A percentile compares a stretch with the other conserved stretches of the same genome.
Evolutionary conservation across 805 yeast species (phyloP).

Genomic region (Debaryomyces tyrocola): DNA sequence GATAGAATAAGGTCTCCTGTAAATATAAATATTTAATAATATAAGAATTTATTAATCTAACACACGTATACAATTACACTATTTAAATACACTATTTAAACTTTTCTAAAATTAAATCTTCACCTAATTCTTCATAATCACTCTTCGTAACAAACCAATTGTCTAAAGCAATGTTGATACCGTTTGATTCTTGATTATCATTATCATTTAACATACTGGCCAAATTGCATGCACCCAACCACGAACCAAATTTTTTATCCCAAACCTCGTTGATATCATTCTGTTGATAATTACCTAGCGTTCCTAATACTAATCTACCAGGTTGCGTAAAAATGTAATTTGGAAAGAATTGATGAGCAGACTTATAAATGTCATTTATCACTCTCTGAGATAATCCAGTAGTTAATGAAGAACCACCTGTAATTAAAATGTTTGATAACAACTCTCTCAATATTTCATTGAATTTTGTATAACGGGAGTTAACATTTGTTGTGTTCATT

Average conservation of each 20-base stretch:
- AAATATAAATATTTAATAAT: neutral
- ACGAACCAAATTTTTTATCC: slow-evolving; percentile 59
- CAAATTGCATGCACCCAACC: slow-evolving; percentile 75
- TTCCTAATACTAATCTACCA: slow-evolving; percentile 17
- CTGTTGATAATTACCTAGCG: slow-evolving; percentile 22
- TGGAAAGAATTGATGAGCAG: slow-evolving; percentile 47
- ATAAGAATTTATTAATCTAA: slow-evolving; percentile 1
- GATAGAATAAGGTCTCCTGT: slow-evolving; percentile 23
- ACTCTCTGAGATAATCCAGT: slow-evolving; percentile 58
- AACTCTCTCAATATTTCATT: slow-evolving; percentile 39
- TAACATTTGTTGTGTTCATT: slow-evolving; percentile 24
- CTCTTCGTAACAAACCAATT: slow-evolving; percentile 59
- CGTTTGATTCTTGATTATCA: slow-evolving; percentile 20
- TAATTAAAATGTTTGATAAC: slow-evolving; percentile 48
- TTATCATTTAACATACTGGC: slow-evolving; percentile 59
- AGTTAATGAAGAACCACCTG: slow-evolving; percentile 59
- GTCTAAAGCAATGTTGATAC: slow-evolving; percentile 39
- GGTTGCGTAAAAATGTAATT: slow-evolving; percentile 35
- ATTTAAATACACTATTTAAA: slow-evolving; percentile 21
- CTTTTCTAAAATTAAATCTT: slow-evolving; percentile 36
- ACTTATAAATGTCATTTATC: slow-evolving; percentile 52
- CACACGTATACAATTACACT: neutral
- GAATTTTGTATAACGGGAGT: slow-evolving; percentile 30
- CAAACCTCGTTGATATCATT: slow-evolving; percentile 35
- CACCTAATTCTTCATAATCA: slow-evolving; percentile 67